These are phyloP conservation scores for Colletotrichum echinochloae DNA, from an alignment of 2,329 filamentous ascomycete genomes.

Conservation along the genomic window DNA sequence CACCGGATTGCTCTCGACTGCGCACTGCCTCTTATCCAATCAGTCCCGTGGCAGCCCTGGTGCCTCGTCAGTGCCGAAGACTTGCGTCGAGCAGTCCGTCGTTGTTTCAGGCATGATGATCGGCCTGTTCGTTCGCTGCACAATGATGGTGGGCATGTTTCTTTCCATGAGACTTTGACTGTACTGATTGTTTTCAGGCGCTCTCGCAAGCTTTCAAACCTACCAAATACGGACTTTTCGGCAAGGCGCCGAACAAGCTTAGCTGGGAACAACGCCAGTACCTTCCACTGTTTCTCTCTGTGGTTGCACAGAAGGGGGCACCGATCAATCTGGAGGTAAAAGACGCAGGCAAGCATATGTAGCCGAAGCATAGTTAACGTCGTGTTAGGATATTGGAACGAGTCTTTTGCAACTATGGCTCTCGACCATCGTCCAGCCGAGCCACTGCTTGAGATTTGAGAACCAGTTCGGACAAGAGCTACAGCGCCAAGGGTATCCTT, in stretches of 20 bases:
- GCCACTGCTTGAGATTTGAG: slow-evolving; percentile 59
- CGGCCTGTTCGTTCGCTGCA: slow-evolving; percentile 57
- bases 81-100: slow-evolving; percentile 59
- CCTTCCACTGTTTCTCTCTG: slow-evolving; percentile 63
- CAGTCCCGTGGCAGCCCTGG: slow-evolving; percentile 28
- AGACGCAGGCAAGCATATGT: slow-evolving; percentile 12
- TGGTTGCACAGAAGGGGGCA: slow-evolving; percentile 58
- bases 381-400: slow-evolving; percentile 53
- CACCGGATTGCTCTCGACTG: slow-evolving; percentile 60
- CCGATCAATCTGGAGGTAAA: slow-evolving; percentile 59
- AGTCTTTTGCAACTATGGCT: slow-evolving; percentile 65
- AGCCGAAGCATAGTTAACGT: slow-evolving; percentile 20
- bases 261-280: slow-evolving; percentile 57
- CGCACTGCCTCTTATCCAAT: slow-evolving; percentile 52
- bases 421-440: slow-evolving; percentile 63
- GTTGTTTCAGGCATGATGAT: slow-evolving; percentile 60
- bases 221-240: slow-evolving; percentile 64
- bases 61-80: slow-evolving; percentile 34
- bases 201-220: slow-evolving; percentile 59
- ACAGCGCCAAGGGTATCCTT: slow-evolving; percentile 55
- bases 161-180: slow-evolving; percentile 21
- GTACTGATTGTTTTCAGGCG: slow-evolving; percentile 48
- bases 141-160: slow-evolving; percentile 53
- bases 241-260: slow-evolving; percentile 54
- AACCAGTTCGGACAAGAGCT: slow-evolving; percentile 62